Evolutionary conservation across 805 yeast species (phyloP), one percentile per base, ranked within the genome.

Genomic region (Peterozyma toletana): DNA sequence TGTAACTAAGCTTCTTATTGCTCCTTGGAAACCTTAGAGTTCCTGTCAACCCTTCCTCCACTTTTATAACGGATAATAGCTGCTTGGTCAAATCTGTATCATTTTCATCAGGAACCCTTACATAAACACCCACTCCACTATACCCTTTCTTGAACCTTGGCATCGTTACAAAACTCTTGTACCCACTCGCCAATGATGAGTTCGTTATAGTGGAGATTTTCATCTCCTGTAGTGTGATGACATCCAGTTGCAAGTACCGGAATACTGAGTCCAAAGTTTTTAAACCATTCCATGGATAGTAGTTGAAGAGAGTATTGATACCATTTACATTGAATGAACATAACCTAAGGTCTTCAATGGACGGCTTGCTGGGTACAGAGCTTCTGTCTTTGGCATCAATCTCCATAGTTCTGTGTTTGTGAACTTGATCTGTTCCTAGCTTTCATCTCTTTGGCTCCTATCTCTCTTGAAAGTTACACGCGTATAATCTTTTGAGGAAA

Each of bases 21-120:
- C 43, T 47, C n/a, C n/a, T 21, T 2, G 54, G 53, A 10, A 53
- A 46, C 30, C 51, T 51, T 29, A 79, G 56, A 47, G 66, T 63
- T 0, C 98, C 99, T 0, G 96, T 84, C 7, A 93, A 67, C 0
- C 99, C 99, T 60, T 91, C 96, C 57, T 93, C 98, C 0, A 90
- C 96, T 50, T 75, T 78, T 2, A 74, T 41, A 1, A 88, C 87
- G 2, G 70, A 63, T 21, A 89, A 56, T 2, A 70, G 57, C 15
- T 58, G 55, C 42, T 53, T 57, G 2, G 64, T 43, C 17, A 49
- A 38, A 1, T 60, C 56, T 0, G 73, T 59, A 21, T 82, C 85
- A 10, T 59, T 60, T 0, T 60, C 63, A 1, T 55, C 52, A 1
- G 83, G 78, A 2, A 67, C 60, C 39, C 89, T 64, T 2, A 86